Evolutionary conservation across 441 rosid species (phyloP).

Genomic region (Eutrema salsugineum): DNA sequence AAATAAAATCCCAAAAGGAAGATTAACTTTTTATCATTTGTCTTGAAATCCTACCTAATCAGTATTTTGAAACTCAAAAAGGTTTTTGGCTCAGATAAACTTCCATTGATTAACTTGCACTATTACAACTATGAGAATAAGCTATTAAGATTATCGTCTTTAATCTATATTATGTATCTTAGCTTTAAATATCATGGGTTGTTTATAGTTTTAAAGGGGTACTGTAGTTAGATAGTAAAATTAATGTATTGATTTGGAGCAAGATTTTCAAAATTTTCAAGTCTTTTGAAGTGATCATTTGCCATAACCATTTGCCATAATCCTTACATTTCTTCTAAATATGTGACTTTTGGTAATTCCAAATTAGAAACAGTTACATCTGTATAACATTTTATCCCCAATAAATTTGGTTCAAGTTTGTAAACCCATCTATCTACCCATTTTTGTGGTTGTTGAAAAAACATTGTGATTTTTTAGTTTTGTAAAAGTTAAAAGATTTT

Average conservation of each 20-base stretch:
- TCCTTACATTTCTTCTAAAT: background rate
- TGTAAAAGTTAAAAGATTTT: background rate
- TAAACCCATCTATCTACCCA: background rate
- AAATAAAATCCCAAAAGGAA: constrained; percentile 12
- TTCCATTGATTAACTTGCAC: background rate
- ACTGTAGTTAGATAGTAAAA: background rate
- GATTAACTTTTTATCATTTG: constrained; percentile 16
- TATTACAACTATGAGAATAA: background rate
- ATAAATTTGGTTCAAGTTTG: no score
- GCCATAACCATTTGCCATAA: background rate
- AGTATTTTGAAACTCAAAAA: background rate
- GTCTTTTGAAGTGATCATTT: background rate
- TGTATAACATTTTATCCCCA: background rate
- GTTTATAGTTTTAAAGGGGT: background rate
- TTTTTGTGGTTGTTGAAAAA: background rate
- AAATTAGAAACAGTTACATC: background rate
- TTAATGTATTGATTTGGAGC: background rate
- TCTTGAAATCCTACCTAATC: constrained; percentile 21
- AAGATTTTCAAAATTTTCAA: background rate
- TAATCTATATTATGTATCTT: background rate
- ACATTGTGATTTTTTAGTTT: background rate
- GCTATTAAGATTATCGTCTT: no score
- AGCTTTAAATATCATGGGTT: background rate
- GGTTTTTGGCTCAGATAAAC: background rate
- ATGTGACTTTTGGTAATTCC: no score